Percentiles rank a stretch among this genome's conserved stretches.
Evolutionary conservation across 192 early-diverging fungal genomes (phyloP).

Genomic region (Coemansia erecta): DNA sequence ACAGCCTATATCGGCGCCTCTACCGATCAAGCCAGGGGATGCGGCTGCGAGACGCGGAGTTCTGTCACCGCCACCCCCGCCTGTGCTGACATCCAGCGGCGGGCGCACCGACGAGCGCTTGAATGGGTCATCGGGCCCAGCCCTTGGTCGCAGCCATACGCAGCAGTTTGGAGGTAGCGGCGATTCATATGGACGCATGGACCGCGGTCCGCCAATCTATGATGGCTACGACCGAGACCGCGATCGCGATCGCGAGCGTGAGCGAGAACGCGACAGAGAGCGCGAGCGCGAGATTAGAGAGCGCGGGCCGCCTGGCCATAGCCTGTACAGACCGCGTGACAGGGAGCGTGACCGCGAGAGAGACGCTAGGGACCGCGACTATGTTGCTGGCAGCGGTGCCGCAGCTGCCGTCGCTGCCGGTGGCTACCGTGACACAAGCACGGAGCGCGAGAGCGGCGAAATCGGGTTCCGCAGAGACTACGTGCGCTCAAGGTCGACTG

Average conservation of each 20-base stretch:
- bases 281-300: conserved; percentile 5
- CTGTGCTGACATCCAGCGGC: background rate
- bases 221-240: background rate
- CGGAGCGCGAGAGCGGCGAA: conserved; percentile 41
- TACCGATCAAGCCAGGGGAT: background rate
- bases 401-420: no score
- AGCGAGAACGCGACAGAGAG: background rate
- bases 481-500: conserved; percentile 32
- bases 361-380: conserved; percentile 11
- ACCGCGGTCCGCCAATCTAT: background rate
- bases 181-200: background rate
- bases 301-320: background rate
- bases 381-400: no score
- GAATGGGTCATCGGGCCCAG: background rate
- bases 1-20: conserved; percentile 4
- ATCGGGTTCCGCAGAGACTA: conserved; percentile 18
- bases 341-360: conserved; percentile 18
- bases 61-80: conserved; percentile 12
- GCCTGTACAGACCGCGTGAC: background rate
- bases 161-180: background rate
- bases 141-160: conserved; percentile 3
- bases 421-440: conserved; percentile 1
- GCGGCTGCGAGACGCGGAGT: background rate
- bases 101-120: conserved; percentile 1
- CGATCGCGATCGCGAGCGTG: conserved; percentile 3